Conservation (phyloP, 2,329 filamentous ascomycete species). For the Macrophomina phaseolina region DNA sequence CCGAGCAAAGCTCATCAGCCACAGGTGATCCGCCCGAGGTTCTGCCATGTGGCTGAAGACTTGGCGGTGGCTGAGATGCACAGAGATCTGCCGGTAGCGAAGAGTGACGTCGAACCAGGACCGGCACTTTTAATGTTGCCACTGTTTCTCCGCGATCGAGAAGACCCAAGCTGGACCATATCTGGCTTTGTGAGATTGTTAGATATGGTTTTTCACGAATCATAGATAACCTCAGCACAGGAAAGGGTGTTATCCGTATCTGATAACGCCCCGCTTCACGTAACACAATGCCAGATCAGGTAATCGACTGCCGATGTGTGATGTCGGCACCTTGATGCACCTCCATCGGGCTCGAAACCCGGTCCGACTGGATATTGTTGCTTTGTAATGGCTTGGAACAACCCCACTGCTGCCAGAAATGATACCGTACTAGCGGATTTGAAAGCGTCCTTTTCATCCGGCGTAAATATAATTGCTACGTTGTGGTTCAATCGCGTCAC, state of each 20-base stretch:
- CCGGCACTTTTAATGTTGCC: background rate
- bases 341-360: conserved; percentile 11
- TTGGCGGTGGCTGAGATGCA: conserved; percentile 1
- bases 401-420: conserved; percentile 15
- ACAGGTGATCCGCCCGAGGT: background rate
- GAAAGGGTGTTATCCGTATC: too few species aligned
- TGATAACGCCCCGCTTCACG: background rate
- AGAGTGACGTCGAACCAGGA: conserved; percentile 7
- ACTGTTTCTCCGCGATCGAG: background rate
- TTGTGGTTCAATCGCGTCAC: background rate
- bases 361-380: conserved; percentile 1
- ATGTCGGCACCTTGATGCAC: background rate
- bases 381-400: conserved; percentile 21
- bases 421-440: background rate
- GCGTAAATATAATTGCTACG: background rate
- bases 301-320: conserved; percentile 4
- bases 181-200: too few species aligned
- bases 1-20: conserved; percentile 3
- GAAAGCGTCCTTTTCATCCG: background rate
- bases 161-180: too few species aligned
- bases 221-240: too few species aligned
- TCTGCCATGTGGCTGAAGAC: background rate
- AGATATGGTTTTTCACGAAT: too few species aligned
- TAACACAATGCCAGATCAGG: background rate
- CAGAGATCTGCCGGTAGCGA: background rate